A percentile compares a stretch with the other conserved stretches of the same genome.
Conservation (phyloP, 768 basidiomycete genomes). For the Collybia mongolica region DNA sequence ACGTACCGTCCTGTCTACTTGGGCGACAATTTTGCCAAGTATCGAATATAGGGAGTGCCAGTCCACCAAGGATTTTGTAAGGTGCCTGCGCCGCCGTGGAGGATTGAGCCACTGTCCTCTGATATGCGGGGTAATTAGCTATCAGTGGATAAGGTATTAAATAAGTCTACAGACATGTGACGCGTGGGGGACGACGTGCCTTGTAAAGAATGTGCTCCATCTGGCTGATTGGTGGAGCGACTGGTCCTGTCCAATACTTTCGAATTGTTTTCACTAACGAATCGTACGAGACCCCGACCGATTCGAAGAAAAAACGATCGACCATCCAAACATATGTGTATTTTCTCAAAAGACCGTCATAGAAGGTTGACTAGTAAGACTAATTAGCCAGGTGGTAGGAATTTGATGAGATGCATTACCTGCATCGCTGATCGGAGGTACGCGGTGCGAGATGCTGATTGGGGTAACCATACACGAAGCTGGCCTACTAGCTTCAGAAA, state of each 20-base stretch:
- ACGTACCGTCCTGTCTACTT: constrained; percentile 29
- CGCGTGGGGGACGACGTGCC: constrained; percentile 24
- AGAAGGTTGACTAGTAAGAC: constrained; percentile 49
- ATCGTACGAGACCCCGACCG: constrained; percentile 53
- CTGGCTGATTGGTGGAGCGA: constrained; percentile 34
- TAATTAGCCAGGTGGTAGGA: constrained; percentile 1
- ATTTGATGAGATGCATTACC: constrained; percentile 31
- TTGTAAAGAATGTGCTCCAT: constrained; percentile 42
- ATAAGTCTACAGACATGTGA: constrained; percentile 6
- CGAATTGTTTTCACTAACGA: constrained; percentile 37
- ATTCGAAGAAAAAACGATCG: constrained; percentile 65
- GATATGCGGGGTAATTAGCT: constrained; percentile 61
- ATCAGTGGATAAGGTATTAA: constrained; percentile 1
- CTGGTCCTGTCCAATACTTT: constrained; percentile 34
- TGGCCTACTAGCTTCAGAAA: constrained; percentile 43
- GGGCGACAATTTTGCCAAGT: constrained; percentile 29
- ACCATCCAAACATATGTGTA: constrained; percentile 54
- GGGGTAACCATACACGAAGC: constrained; percentile 45
- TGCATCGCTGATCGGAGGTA: constrained; percentile 67
- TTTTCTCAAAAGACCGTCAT: constrained; percentile 52
- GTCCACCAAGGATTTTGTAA: constrained; percentile 60
- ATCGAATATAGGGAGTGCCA: constrained; percentile 67
- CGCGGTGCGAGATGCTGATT: constrained; percentile 39
- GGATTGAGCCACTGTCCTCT: constrained; percentile 69
- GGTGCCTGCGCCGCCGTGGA: constrained; percentile 60